Conservation (phyloP, 805 yeast genomes). For the Candida berthetii region DNA sequence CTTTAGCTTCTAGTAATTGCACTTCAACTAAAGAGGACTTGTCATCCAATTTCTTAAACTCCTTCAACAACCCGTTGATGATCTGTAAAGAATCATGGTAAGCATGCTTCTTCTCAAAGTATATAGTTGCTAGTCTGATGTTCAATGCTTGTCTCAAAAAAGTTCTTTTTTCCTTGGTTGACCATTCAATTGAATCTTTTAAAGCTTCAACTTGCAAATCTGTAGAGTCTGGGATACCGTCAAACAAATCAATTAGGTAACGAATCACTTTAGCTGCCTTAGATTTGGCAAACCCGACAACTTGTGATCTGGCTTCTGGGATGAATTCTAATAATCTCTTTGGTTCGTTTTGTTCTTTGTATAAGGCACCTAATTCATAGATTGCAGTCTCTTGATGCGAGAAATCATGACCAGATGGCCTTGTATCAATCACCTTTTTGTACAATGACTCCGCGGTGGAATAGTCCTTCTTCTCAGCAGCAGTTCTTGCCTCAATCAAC, state of each 20-base stretch:
- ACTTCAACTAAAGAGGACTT: conserved; percentile 94
- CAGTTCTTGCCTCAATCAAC: conserved; percentile 57
- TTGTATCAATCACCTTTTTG: conserved; percentile 37
- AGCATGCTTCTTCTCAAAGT: conserved; percentile 52
- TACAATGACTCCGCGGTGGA: conserved; percentile 57
- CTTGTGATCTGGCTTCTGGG: conserved; percentile 59
- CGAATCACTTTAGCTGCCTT: conserved; percentile 90
- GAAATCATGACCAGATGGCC: conserved; percentile 17
- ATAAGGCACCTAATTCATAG: conserved; percentile 68
- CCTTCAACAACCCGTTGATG: conserved; percentile 66
- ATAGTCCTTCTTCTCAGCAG: conserved; percentile 41
- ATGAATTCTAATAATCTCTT: conserved; percentile 56
- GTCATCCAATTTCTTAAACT: conserved; percentile 92
- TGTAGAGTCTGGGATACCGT: conserved; percentile 50
- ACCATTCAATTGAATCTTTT: conserved; percentile 82
- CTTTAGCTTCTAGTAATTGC: conserved; percentile 84
- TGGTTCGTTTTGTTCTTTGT: conserved; percentile 41
- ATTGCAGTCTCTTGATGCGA: conserved; percentile 31
- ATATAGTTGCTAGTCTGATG: conserved; percentile 72
- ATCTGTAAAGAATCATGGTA: conserved; percentile 69
- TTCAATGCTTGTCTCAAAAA: conserved; percentile 87
- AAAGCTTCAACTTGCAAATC: conserved; percentile 72
- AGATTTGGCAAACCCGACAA: conserved; percentile 82
- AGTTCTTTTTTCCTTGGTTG: conserved; percentile 72
- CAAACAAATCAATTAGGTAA: conserved; percentile 72